Evolutionary conservation across 2,329 filamentous ascomycete genomes (phyloP), one percentile per base, ranked within the genome.

Genomic region (Ascochyta viciae-villosae): DNA sequence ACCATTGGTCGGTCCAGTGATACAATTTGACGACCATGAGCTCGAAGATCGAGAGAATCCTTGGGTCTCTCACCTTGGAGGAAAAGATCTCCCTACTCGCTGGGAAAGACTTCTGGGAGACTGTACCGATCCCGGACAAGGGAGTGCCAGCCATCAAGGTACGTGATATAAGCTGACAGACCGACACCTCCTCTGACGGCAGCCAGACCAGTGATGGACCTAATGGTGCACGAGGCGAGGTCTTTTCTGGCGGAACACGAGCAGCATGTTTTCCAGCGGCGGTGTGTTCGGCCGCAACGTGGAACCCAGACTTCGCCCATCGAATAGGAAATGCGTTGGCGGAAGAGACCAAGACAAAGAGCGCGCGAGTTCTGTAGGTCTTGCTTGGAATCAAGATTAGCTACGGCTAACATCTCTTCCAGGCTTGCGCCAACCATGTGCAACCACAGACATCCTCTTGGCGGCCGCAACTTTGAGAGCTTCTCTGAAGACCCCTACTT

Each of bases 201-300:
- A 6, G 1, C 15, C 80, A 87, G 45, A 79, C 87, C 29, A 85
- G 84, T 26, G 88, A 90, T 65, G 88, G 88, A 0, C 88, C 88
- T 34, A 90, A 90, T 66, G 88, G 88, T 38, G 83, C 88, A 35
- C 81, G 88, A 58, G 87, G 87, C 22, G 74, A 68, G 26, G 83
- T 82, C 44, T 89, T 89, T 78, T 87, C 88, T 72, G 84, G 86
- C 62, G 85, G 87, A 47, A 80, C 77, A 16, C 74, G 77, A 53
- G 89, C 90, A 27, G 90, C 90, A 19, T 85, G 91, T 50, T 89
- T 93, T 60, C 90, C 90, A 8, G 87, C 91, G 56, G 90, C 88
- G 0, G 81, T 93, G 9, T 90, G 89, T 24, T 69, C 70, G n/a
- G 73, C 73, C 16, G 87, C 90, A 34, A 91, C 90, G 23, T 94